Base-by-base conservation (phyloP, 768 basidiomycete genomes). In the Multifurca ochricompacta region DNA sequence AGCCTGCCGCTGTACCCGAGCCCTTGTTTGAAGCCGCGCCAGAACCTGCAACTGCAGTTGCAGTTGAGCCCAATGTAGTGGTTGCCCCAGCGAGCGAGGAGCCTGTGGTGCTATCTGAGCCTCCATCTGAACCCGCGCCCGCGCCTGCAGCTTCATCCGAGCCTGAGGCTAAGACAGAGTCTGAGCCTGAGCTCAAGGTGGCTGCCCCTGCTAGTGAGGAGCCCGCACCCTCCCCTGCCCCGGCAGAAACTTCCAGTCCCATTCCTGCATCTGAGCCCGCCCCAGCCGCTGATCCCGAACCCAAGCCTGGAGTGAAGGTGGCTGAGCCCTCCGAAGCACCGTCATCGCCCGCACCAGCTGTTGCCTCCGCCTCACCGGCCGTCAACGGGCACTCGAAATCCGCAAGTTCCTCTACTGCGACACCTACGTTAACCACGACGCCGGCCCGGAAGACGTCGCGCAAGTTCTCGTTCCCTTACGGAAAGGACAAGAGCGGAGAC, bases 401-500 rank as follows among this genome's bases (percentile, higher is more conserved):
- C 6, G 2, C 28, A n/a, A 7, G 57, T 8, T 11, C 31, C n/a
- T 56, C 54, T 23, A 45, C 54, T 0, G 43, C 48, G 6, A 18
- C n/a, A 8, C 43, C 54, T 13, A 27, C 54, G 4, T 32, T 58
- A 3, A 19, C 45, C 3, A 10, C 34, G 30, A 49, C 48, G 8
- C 25, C 45, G 16, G 16, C 13, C 1, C 57, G 57, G 39, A 55
- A 48, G 35, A 4, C 53, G 5, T 54, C 53, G 23, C 48, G 41
- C 9, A 59, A 59, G 25, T 54, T 61, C 21, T 48, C 60, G 34
- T 56, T 61, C 28, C 51, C 58, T n/a, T n/a, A n/a, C 8, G 42
- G 42, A 18, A 16, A 43, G 23, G 53, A 50, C 34, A 53, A 49
- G 32, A 61, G 58, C 34, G 48, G 36, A 42, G 56, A 47, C 43